Conservation (phyloP, 1,139 yeast genomes). For the Taphrina communis region DNA sequence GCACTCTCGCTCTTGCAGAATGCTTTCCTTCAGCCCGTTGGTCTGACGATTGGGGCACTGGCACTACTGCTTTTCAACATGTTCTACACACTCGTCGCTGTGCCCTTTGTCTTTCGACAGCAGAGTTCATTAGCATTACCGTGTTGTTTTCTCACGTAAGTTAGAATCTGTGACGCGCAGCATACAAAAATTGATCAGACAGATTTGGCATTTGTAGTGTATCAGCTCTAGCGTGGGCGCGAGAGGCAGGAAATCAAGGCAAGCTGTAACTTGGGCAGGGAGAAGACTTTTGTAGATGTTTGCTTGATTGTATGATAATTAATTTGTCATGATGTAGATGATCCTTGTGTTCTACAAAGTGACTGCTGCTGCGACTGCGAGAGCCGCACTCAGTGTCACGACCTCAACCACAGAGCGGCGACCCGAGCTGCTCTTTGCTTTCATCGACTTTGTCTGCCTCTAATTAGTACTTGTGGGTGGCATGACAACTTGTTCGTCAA, state of each 20-base stretch:
- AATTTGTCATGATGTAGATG: not conserved
- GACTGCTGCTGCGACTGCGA: slow-evolving; percentile 9
- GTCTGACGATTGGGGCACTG: not conserved
- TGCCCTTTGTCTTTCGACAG: slow-evolving; percentile 8
- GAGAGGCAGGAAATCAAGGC: not conserved
- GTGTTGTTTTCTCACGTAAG: slow-evolving; percentile 12
- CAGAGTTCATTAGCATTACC: not conserved
- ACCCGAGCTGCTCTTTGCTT: slow-evolving; percentile 7
- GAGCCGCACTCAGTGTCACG: not conserved
- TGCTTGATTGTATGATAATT: not conserved
- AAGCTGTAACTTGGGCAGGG: not conserved
- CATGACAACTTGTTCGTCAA: not conserved
- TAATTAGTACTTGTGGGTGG: too few species aligned
- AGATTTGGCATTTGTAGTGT: slow-evolving; percentile 10
- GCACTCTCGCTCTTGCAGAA: not conserved
- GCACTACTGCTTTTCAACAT: not conserved
- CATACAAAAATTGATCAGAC: not conserved
- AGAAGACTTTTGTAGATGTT: not conserved
- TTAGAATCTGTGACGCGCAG: not conserved
- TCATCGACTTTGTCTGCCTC: not conserved
- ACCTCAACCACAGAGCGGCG: not conserved
- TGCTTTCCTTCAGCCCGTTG: not conserved
- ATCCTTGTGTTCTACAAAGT: not conserved
- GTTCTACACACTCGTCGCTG: slow-evolving; percentile 8
- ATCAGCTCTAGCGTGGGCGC: slow-evolving; percentile 3